phyloP scores from a whole-genome alignment of 805 yeast species.

The Yamadazyma paraphyllophila region DNA sequence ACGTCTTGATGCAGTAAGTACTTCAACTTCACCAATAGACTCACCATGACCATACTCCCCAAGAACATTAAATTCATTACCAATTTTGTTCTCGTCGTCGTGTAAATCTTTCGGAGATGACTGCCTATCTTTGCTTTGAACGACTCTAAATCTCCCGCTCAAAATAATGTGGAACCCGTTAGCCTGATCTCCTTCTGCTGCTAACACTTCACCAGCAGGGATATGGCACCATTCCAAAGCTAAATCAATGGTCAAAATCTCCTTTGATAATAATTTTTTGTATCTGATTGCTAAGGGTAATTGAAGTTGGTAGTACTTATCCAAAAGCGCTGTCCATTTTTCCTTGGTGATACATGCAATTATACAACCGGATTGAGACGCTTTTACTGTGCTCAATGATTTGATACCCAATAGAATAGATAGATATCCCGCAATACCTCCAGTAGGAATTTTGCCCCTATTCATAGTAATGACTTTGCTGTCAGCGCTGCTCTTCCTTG shows the following conservation, averaged over 20 bases:
- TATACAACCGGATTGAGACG: slow-evolving; percentile 56
- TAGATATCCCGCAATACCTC: slow-evolving; percentile 86
- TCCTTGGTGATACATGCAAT: slow-evolving; percentile 66
- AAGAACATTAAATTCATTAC: slow-evolving; percentile 35
- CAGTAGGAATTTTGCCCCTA: slow-evolving; percentile 62
- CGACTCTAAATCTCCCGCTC: slow-evolving; percentile 81
- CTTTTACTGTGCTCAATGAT: slow-evolving; percentile 69
- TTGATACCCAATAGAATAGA: slow-evolving; percentile 77
- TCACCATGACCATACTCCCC: slow-evolving; percentile 94
- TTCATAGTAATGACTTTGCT: slow-evolving; percentile 21
- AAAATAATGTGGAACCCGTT: slow-evolving; percentile 88
- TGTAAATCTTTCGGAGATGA: slow-evolving; percentile 13
- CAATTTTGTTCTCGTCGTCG: slow-evolving; percentile 8
- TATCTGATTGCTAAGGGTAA: slow-evolving; percentile 74
- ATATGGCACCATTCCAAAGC: slow-evolving; percentile 94
- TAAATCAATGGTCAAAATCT: slow-evolving; percentile 75
- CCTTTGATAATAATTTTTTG: slow-evolving; percentile 62
- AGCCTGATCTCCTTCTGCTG: slow-evolving; percentile 80
- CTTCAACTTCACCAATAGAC: slow-evolving; percentile 93
- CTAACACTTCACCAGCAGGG: slow-evolving; percentile 79
- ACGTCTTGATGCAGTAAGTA: slow-evolving; percentile 74
- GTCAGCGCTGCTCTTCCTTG: slow-evolving; percentile 1
- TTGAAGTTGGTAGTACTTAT: slow-evolving; percentile 71
- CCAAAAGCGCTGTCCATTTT: slow-evolving; percentile 64
- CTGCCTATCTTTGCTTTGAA: slow-evolving; percentile 28